These are phyloP conservation scores for Rubus idaeus DNA, from an alignment of 306 rosid species.

Conservation along the genomic window DNA sequence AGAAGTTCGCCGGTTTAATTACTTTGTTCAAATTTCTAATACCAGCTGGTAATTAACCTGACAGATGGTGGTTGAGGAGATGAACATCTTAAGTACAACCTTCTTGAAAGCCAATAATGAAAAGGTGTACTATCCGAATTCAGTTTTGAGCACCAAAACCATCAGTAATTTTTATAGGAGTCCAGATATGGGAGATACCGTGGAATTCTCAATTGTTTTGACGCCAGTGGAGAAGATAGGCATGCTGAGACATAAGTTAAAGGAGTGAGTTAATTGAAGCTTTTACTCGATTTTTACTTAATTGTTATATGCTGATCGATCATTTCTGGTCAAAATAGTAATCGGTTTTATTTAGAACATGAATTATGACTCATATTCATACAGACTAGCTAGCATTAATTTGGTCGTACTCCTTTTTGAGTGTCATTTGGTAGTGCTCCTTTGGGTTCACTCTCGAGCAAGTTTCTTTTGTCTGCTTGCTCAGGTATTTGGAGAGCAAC, in stretches of 20 bases:
- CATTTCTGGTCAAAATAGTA: too few species aligned
- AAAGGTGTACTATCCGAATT: constrained; percentile 80
- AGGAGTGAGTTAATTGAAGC: constrained; percentile 42
- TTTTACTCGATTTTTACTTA: background rate
- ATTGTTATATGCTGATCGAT: too few species aligned
- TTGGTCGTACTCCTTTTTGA: too few species aligned
- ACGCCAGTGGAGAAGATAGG: constrained; percentile 76
- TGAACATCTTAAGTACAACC: constrained; percentile 81
- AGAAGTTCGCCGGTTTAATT: background rate
- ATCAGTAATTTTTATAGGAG: constrained; percentile 85
- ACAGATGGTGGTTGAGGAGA: constrained; percentile 87
- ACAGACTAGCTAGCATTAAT: background rate
- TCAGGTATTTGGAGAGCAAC: constrained; percentile 68
- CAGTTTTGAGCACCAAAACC: constrained; percentile 69
- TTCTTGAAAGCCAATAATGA: constrained; percentile 80
- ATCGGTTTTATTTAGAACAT: background rate
- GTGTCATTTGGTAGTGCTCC: background rate
- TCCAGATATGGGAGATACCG: constrained; percentile 64
- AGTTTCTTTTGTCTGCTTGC: constrained; percentile 11
- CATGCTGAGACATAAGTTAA: constrained; percentile 49
- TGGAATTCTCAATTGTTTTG: constrained; percentile 68
- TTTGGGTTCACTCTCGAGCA: background rate
- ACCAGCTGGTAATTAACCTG: background rate
- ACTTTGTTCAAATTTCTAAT: constrained; percentile 8
- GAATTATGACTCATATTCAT: background rate